Percentiles rank a stretch among this genome's conserved stretches.
Conservation (phyloP, 2,329 filamentous ascomycete genomes). For the Huntiella omanensis region DNA sequence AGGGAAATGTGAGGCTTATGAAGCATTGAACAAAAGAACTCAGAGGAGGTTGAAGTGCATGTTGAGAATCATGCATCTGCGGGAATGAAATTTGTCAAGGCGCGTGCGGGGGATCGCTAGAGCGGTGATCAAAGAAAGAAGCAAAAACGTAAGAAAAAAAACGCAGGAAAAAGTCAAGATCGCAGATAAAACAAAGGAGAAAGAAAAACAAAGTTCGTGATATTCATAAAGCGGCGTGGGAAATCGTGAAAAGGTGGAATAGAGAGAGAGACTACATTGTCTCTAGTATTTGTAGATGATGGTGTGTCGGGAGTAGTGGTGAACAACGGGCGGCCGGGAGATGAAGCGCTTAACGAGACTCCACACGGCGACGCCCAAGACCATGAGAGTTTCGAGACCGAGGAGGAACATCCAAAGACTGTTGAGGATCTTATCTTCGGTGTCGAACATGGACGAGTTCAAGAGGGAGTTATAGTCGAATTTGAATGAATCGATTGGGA, state of each 20-base stretch:
- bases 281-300: no score
- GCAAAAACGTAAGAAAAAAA: not conserved
- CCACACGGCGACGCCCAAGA: slow-evolving; percentile 21
- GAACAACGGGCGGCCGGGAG: no score
- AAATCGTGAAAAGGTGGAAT: not conserved
- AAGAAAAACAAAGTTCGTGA: not conserved
- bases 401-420: slow-evolving; percentile 29
- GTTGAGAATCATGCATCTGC: no score
- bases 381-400: slow-evolving; percentile 25
- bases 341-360: slow-evolving; percentile 14
- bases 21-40: no score
- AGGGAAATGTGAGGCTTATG: no score
- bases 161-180: not conserved
- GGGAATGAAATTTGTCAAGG: no score
- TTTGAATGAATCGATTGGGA: slow-evolving; percentile 8
- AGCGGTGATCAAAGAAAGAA: no score
- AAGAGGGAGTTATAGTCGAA: not conserved
- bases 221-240: not conserved
- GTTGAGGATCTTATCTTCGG: slow-evolving; percentile 25
- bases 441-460: slow-evolving; percentile 13
- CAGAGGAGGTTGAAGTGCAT: no score
- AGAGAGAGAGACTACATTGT: no score
- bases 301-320: no score
- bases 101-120: no score
- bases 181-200: not conserved